These are phyloP conservation scores for Aquilaria malaccensis DNA, from an alignment of 345 rosid genomes.

Conservation along the genomic window DNA sequence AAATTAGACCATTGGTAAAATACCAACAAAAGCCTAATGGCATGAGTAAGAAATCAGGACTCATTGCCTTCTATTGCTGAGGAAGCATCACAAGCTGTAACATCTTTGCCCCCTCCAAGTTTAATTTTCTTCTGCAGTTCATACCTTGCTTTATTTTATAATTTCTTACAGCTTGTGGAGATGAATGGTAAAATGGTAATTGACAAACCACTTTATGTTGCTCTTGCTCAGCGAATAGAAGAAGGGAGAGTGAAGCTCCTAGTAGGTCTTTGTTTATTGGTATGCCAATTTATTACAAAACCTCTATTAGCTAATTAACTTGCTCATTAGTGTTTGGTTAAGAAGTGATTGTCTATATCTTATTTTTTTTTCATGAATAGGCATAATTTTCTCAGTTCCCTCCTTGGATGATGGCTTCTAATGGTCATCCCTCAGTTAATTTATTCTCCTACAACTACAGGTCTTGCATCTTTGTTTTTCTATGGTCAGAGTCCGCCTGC, in stretches of 20 bases:
- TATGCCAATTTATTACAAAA: too few species aligned
- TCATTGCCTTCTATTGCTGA: conserved; percentile 77
- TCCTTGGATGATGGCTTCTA: conserved; percentile 65
- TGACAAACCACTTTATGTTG: conserved; percentile 89
- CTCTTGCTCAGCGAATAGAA: conserved; percentile 90
- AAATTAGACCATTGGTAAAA: too few species aligned
- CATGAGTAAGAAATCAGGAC: conserved; percentile 65
- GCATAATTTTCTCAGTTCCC: conserved; percentile 90
- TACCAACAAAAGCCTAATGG: conserved; percentile 13
- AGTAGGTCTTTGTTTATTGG: conserved; percentile 24
- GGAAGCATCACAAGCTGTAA: conserved; percentile 83
- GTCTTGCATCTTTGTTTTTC: conserved; percentile 61
- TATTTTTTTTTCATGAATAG: conserved; percentile 23
- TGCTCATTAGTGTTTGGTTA: not conserved
- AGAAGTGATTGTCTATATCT: not conserved
- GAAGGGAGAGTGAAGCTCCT: conserved; percentile 79
- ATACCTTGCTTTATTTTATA: not conserved
- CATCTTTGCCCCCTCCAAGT: conserved; percentile 22
- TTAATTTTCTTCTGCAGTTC: not conserved
- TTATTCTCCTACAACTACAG: conserved; percentile 71
- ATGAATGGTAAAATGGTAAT: conserved; percentile 93
- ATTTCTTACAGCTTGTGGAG: conserved; percentile 42
- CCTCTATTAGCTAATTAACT: not conserved
- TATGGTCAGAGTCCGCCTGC: conserved; percentile 87
- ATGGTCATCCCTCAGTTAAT: conserved; percentile 74